Percentiles rank a stretch among this genome's conserved stretches.
These are phyloP conservation scores for Eragrostis nindensis DNA, from an alignment of 176 grass and related monocot genomes.

Conservation along the genomic window DNA sequence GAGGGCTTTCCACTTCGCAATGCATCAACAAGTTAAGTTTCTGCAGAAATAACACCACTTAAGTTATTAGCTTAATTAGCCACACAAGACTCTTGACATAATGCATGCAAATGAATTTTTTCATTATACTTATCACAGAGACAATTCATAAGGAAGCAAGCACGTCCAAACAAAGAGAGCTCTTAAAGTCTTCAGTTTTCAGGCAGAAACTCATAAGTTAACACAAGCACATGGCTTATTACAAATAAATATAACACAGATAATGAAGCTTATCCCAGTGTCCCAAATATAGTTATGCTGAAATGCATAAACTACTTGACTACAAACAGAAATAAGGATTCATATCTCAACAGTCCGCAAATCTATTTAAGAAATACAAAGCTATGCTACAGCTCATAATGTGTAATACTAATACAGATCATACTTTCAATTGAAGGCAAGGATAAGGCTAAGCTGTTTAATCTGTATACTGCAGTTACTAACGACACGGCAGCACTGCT, in stretches of 20 bases:
- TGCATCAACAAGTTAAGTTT: slow-evolving; percentile 37
- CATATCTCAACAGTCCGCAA: background rate
- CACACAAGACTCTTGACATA: slow-evolving; percentile 11
- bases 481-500: background rate
- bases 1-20: slow-evolving; percentile 14
- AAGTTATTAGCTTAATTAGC: slow-evolving; percentile 13
- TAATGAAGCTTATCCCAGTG: background rate
- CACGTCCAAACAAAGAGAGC: background rate
- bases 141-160: background rate
- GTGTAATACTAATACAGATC: background rate
- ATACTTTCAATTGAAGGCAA: slow-evolving; percentile 1
- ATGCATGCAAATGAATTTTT: background rate
- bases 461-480: background rate
- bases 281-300: background rate
- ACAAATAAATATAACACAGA: slow-evolving; percentile 3
- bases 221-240: background rate
- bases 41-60: slow-evolving; percentile 43
- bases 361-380: background rate
- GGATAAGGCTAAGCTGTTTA: background rate
- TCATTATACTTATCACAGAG: slow-evolving; percentile 19
- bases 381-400: background rate
- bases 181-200: background rate
- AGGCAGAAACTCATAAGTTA: slow-evolving; percentile 18
- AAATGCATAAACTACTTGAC: background rate
- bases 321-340: background rate